A percentile compares a stretch with the other conserved stretches of the same genome.
These are phyloP conservation scores for Penicillium turbatum DNA, from an alignment of 495 filamentous ascomycete genomes.

Conservation along the genomic window DNA sequence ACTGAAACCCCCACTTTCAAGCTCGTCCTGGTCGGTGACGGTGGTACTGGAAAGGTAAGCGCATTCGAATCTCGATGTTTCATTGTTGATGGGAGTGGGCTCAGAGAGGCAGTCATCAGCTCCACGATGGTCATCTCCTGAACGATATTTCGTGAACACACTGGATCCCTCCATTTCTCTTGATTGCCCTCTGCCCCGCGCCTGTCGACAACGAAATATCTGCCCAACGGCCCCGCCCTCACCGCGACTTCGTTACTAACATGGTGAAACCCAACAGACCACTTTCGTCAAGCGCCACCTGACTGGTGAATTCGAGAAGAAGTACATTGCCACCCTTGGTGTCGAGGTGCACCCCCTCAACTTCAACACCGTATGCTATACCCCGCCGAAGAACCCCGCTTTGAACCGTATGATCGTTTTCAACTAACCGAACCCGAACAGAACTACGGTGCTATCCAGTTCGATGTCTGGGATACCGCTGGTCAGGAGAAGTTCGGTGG, in stretches of 20 bases:
- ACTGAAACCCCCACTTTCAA: conserved; percentile 79
- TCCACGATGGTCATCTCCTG: background rate
- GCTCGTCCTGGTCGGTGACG: conserved; percentile 99
- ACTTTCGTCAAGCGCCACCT: conserved; percentile 99
- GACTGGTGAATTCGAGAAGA: conserved; percentile 99
- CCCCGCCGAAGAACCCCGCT: conserved; percentile 38
- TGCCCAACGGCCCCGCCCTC: conserved; percentile 24
- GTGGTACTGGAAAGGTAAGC: conserved; percentile 98
- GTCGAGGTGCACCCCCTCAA: conserved; percentile 96
- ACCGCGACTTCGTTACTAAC: conserved; percentile 29
- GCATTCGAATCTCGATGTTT: conserved; percentile 7
- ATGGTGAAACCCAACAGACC: conserved; percentile 57
- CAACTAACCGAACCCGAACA: conserved; percentile 46
- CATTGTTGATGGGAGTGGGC: conserved; percentile 4
- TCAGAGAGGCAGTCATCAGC: background rate
- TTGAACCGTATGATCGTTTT: conserved; percentile 15
- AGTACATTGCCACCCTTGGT: conserved; percentile 99
- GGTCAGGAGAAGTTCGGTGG: conserved; percentile 99
- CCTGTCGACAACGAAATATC: conserved; percentile 33
- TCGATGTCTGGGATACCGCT: conserved; percentile 99
- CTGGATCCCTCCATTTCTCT: conserved; percentile 1
- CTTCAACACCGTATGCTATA: conserved; percentile 91
- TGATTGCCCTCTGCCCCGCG: conserved; percentile 22
- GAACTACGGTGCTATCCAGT: conserved; percentile 96
- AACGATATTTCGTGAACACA: background rate